Percentiles rank a stretch among this genome's conserved stretches.
phyloP scores from a whole-genome alignment of 179 eudicot genomes.

The Silene noctiflora region DNA sequence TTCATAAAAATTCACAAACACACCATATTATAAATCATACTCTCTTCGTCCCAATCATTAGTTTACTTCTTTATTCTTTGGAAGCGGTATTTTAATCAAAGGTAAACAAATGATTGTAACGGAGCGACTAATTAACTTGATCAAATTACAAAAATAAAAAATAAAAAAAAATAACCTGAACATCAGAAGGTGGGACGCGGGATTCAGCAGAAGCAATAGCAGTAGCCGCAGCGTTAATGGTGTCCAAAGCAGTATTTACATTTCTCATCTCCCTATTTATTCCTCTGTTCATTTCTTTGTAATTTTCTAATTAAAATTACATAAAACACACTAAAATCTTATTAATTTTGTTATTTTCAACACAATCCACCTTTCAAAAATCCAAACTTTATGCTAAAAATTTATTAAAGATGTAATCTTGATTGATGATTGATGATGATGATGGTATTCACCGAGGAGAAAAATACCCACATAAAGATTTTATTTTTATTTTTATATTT shows the following conservation, averaged over 20 bases:
- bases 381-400: conserved; percentile 20
- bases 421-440: conserved; percentile 4
- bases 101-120: not conserved
- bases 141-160: not conserved
- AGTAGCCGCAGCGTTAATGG: conserved; percentile 88
- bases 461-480: conserved; percentile 11
- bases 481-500: not conserved
- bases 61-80: too few species aligned
- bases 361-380: conserved; percentile 22
- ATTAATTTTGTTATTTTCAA: not conserved
- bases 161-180: conserved; percentile 49
- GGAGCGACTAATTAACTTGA: not conserved
- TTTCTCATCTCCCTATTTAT: conserved; percentile 52
- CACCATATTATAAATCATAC: not conserved
- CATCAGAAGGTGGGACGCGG: conserved; percentile 52
- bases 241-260: conserved; percentile 57
- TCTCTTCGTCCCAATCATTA: too few species aligned
- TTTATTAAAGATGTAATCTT: conserved; percentile 11
- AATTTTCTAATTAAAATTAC: conserved; percentile 10
- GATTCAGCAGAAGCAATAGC: conserved; percentile 78
- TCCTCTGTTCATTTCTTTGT: conserved; percentile 38
- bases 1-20: conserved; percentile 12
- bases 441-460: conserved; percentile 16
- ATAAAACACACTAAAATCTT: conserved; percentile 14
- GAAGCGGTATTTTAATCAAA: too few species aligned